Conservation (phyloP, 2,329 filamentous ascomycete genomes). For the Trichoderma hamatum region DNA sequence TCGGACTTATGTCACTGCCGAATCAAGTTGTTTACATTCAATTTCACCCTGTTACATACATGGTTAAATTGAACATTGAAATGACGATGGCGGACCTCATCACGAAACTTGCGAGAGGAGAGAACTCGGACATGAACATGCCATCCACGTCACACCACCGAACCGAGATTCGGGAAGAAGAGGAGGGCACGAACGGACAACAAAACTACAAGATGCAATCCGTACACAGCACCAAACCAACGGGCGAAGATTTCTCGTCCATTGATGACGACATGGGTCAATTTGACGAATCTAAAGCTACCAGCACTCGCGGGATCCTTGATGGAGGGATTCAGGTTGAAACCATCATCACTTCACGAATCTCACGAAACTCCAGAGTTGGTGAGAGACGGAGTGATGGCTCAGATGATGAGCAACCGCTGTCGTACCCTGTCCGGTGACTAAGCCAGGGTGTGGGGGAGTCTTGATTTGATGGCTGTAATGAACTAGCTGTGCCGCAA, state of each 20-base stretch:
- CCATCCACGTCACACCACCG: constrained; percentile 6
- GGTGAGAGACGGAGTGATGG: background rate
- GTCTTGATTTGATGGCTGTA: background rate
- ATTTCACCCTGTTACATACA: constrained; percentile 55
- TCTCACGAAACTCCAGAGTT: constrained; percentile 6
- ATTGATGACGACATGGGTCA: constrained; percentile 16
- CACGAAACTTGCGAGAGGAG: constrained; percentile 40
- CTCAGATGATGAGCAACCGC: constrained; percentile 13
- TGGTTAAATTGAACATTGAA: constrained; percentile 57
- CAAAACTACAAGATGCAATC: constrained; percentile 15
- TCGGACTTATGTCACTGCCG: constrained; percentile 22
- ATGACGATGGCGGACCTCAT: constrained; percentile 57
- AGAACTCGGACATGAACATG: background rate
- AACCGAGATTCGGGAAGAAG: constrained; percentile 1
- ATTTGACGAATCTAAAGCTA: background rate
- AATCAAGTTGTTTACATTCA: constrained; percentile 48
- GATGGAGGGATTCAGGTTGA: constrained; percentile 14
- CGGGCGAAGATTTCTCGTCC: constrained; percentile 4
- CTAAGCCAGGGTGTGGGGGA: background rate
- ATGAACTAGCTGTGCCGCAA: background rate
- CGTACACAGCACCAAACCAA: background rate
- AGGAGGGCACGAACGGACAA: background rate
- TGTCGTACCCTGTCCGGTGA: constrained; percentile 22
- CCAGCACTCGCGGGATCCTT: constrained; percentile 8
- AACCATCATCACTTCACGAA: constrained; percentile 4